Base-by-base conservation (phyloP, 768 basidiomycete species). In the Albatrellus ellisii region DNA sequence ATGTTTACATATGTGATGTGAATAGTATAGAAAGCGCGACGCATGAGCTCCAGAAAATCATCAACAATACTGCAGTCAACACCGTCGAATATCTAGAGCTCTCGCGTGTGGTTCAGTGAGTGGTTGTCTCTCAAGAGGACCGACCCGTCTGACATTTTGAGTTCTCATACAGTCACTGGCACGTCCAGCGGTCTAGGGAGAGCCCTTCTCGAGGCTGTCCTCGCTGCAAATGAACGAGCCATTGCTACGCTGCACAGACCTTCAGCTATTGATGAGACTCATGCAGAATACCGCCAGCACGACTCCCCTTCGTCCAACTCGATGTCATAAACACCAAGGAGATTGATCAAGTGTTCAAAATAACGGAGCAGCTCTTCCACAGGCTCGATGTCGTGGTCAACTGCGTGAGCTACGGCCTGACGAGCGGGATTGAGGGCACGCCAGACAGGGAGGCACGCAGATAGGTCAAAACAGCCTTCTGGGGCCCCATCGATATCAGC, bases 311-410 rank as follows among this genome's bases (percentile, higher is more conserved):
- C 26, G 26, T 36, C 8, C 26, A 17, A 11, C 35, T 36, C 42
- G 42, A 43, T 12, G 42, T 43, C 9, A 27, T 28, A 7, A 6
- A 36, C 9, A 8, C 26, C 0, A 28, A 10, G 5, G 26, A 43
- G 20, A 43, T 37, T 21, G 42, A 36, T 3, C 15, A 18, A 12
- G 25, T 31, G 6, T 43, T 43, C 42, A n/a, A 11, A 24, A 22
- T 12, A 10, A 21, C 26, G 3, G 25, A 36, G 26, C 15, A 6
- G 25, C 34, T 21, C 18, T 37, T 43, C 26, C n/a, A 18, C 26
- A 24, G 42, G 12, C 17, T 43, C 11, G 42, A 43, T 20, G 42
- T 43, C 21, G 42, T 43, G 10, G 42, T 43, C 4, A 43, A 43
- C 36, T 28, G 29, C 18, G 36, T 36, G 6, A 36, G 42, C 11